phyloP scores from a whole-genome alignment of 2,329 filamentous ascomycete genomes.

The Exophiala oligosperma region DNA sequence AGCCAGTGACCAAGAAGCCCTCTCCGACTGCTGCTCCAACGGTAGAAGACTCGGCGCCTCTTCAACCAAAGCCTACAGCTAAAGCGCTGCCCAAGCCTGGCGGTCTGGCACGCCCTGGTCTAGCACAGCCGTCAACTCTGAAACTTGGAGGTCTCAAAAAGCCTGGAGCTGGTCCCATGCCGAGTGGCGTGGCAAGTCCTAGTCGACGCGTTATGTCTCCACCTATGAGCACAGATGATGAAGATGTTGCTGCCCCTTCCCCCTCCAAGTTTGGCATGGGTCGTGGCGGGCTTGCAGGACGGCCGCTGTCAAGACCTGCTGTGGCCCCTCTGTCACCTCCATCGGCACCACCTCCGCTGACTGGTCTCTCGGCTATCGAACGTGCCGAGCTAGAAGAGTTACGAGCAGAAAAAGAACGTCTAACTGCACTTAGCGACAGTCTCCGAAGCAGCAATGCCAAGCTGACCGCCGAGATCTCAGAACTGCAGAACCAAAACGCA shows the following conservation, averaged over 20 bases:
- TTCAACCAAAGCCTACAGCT: slow-evolving; percentile 47
- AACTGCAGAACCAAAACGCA: slow-evolving; percentile 95
- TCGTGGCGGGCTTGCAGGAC: slow-evolving; percentile 76
- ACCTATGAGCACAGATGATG: slow-evolving; percentile 41
- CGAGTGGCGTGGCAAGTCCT: slow-evolving; percentile 37
- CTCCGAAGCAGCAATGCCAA: slow-evolving; percentile 78
- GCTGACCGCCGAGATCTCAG: slow-evolving; percentile 82
- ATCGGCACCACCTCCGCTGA: slow-evolving; percentile 57
- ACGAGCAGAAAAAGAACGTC: slow-evolving; percentile 75
- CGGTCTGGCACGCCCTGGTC: slow-evolving; percentile 41
- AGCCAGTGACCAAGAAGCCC: slow-evolving; percentile 51
- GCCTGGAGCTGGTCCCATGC: slow-evolving; percentile 31
- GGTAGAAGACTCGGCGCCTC: slow-evolving; percentile 55
- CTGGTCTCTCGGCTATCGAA: slow-evolving; percentile 74
- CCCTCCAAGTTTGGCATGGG: slow-evolving; percentile 65
- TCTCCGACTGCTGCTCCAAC: slow-evolving; percentile 52
- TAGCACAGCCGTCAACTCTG: slow-evolving; percentile 41
- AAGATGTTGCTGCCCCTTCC: slow-evolving; percentile 40
- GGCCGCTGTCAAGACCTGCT: slow-evolving; percentile 77
- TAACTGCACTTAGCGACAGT: slow-evolving; percentile 75
- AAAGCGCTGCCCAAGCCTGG: slow-evolving; percentile 46
- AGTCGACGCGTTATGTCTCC: slow-evolving; percentile 47
- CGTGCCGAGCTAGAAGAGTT: slow-evolving; percentile 90
- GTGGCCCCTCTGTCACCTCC: slow-evolving; percentile 53
- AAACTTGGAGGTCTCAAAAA: slow-evolving; percentile 47